Percentiles rank a stretch among this genome's conserved stretches.
phyloP scores from a whole-genome alignment of 441 rosid species.

The Raphanus hybrid region DNA sequence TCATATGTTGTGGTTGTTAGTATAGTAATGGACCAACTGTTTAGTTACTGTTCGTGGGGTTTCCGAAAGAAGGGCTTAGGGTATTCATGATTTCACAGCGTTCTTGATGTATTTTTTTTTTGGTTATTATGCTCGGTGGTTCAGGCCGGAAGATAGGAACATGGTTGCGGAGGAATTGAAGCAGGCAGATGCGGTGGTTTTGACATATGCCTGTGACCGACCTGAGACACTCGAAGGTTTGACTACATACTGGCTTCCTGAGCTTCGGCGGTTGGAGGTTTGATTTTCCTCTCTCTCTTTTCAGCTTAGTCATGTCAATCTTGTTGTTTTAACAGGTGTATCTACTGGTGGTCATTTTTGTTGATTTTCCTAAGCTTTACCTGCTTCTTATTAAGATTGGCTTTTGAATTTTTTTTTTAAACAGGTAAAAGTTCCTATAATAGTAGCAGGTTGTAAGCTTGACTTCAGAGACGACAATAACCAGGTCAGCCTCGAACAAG shows the following conservation, averaged over 20 bases:
- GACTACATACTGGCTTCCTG: conserved; percentile 93
- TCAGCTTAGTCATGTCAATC: conserved; percentile 28
- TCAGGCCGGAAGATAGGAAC: conserved; percentile 77
- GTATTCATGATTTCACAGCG: background rate
- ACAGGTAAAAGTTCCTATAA: conserved; percentile 89
- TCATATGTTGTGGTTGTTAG: background rate
- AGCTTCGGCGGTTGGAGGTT: conserved; percentile 88
- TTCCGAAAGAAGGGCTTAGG: background rate
- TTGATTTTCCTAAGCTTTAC: background rate
- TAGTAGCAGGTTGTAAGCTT: conserved; percentile 93
- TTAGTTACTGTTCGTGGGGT: background rate
- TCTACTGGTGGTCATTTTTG: conserved; percentile 36
- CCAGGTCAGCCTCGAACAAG: conserved; percentile 84
- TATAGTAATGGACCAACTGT: no score
- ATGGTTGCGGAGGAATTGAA: conserved; percentile 82
- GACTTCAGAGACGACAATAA: conserved; percentile 88
- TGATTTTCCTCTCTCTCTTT: conserved; percentile 19
- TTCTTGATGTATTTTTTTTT: background rate
- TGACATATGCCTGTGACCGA: conserved; percentile 89
- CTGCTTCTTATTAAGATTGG: conserved; percentile 27
- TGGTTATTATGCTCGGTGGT: conserved; percentile 16
- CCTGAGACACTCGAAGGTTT: conserved; percentile 76
- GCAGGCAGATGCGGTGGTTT: conserved; percentile 92
- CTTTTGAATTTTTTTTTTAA: conserved; percentile 22
- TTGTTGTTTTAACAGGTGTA: conserved; percentile 54